A percentile compares a stretch with the other conserved stretches of the same genome.
phyloP scores from a whole-genome alignment of 495 filamentous ascomycete genomes.

The Lindgomyces ingoldianus region DNA sequence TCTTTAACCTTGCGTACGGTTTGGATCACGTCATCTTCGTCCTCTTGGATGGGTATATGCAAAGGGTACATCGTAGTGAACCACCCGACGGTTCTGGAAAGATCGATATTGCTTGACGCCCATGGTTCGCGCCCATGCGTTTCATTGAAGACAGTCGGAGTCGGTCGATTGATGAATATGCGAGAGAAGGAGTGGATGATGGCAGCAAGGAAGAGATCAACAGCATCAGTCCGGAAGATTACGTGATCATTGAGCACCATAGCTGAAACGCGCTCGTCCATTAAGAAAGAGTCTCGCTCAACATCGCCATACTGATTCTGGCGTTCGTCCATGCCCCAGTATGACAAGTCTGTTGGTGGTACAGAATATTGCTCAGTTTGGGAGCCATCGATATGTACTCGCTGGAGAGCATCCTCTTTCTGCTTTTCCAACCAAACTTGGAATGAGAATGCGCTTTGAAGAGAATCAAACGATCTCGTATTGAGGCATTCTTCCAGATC shows the following conservation, averaged over 20 bases:
- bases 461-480: background rate
- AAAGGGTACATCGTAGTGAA: slow-evolving; percentile 39
- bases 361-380: slow-evolving; percentile 1
- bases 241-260: slow-evolving; percentile 21
- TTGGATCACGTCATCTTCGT: slow-evolving; percentile 30
- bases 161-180: slow-evolving; percentile 26
- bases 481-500: slow-evolving; percentile 36
- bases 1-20: slow-evolving; percentile 34
- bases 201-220: slow-evolving; percentile 33
- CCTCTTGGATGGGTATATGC: slow-evolving; percentile 23
- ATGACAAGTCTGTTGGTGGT: slow-evolving; percentile 22
- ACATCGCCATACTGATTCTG: slow-evolving; percentile 30
- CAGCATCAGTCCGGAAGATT: slow-evolving; percentile 25
- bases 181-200: slow-evolving; percentile 35
- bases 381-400: background rate
- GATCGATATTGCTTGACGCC: slow-evolving; percentile 28
- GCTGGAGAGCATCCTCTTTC: slow-evolving; percentile 14
- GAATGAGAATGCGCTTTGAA: slow-evolving; percentile 29
- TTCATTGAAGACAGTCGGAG: slow-evolving; percentile 36
- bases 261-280: slow-evolving; percentile 18
- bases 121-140: slow-evolving; percentile 36
- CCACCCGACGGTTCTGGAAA: slow-evolving; percentile 38
- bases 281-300: slow-evolving; percentile 25
- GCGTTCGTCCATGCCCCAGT: slow-evolving; percentile 32
- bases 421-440: slow-evolving; percentile 32